Evolutionary conservation across 331 rosid species (phyloP), one percentile per base, ranked within the genome.

Genomic region (Quercus lobata): DNA sequence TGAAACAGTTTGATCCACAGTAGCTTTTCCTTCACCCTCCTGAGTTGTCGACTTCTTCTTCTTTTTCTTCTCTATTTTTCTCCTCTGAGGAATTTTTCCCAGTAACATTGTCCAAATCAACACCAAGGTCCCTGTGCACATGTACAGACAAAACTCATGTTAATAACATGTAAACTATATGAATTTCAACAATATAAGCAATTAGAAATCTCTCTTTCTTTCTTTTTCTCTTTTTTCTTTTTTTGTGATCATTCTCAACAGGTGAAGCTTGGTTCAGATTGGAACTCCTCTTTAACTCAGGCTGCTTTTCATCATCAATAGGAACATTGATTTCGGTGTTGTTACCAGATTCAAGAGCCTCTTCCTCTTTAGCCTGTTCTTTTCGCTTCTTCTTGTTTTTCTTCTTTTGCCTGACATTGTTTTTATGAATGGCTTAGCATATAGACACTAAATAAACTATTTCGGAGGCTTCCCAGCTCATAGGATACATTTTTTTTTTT

Each of bases 381-480:
- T 83, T 88, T 78, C 72, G 71, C 83, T 87, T 89, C 27, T 82
- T 88, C 41, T 88, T 88, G 68, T 89, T 90, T 79, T 89, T 90
- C 80, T 78, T 88, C 83, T 83, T 91, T 80, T 83, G 84, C 92
- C 97, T 90, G 87, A 73, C 72, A 89, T 72, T 72, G 78, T 71
- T 84, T 71, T 57, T 27, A 73, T 34, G 76, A 82, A 81, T 41
- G 68, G 16, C 58, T 80, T 79, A 82, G 21, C 12, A 84, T 71
- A 52, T 12, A 6, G 32, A 76, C 30, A 18, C 46, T 30, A 22
- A 44, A 54, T 32, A 25, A 30, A 72, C n/a, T 12, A 62, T 63
- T 78, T 55, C 19, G 35, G 11, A 18, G 4, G 21, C 25, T 49
- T 68, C 57, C 46, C 27, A 80, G 58, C 61, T 57, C n/a, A n/a